Evolutionary conservation across 2,329 filamentous ascomycete species (phyloP), one percentile per base, ranked within the genome.

Genomic region (Falciphora oryzae): DNA sequence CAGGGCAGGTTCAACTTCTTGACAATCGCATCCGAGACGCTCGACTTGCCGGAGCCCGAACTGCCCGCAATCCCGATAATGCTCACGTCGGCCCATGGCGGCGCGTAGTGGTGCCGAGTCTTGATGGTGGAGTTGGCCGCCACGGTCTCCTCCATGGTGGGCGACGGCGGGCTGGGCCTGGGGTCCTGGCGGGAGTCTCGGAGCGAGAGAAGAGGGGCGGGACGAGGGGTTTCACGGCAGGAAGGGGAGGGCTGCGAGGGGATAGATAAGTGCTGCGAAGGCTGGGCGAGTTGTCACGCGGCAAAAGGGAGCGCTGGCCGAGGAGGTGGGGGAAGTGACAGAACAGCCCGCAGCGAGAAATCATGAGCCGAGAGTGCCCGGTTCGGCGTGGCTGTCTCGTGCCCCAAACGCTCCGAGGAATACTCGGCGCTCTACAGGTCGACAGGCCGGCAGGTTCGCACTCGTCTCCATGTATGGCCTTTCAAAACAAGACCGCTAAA

Each of bases 41-140:
- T 97, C 8, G 94, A 97, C 81, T 99, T 99, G 65, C 94, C 81
- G 31, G 94, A 98, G 57, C 95, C 95, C 32, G 94, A 98, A 77
- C 92, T 95, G 53, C 95, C 95, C 69, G 95, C 94, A 71, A 99
- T 90, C 62, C 93, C 95, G 75, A 99, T 97, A 72, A 99, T 97
- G 79, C 91, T 94, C 71, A 97, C 88, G 77, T 98, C 91, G 63
- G 91, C 91, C 95, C 95, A 99, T 75, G 95, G 95, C 67, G 95
- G 95, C 68, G 89, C 90, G 78, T 98, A 99, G 71, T 93, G 90
- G 68, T 87, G 88, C 73, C 83, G 77, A 69, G 81, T 84, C 68
- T 83, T 79, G 60, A 87, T 78, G 22, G 82, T 81, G 68, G 77
- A 73, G 44, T 73, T 71, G 57, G 69, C 66, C 56, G 69, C 70